Base-by-base conservation (phyloP, 768 basidiomycete genomes). In the Tephrocybe sp. region DNA sequence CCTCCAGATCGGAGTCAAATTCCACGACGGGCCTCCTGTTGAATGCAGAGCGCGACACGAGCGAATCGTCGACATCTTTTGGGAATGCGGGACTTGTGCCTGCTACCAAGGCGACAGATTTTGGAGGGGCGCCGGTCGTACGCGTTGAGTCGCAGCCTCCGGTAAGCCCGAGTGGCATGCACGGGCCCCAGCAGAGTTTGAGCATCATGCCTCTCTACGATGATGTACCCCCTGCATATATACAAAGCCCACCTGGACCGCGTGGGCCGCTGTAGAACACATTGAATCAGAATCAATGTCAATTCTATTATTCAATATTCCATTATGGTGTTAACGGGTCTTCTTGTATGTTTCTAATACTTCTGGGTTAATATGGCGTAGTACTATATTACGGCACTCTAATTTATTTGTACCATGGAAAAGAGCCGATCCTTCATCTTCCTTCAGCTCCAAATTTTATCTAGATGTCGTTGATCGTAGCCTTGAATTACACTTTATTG, bases 221-320 rank as follows among this genome's bases (percentile, higher is more conserved):
- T n/a, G 51, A 52, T 38, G 26, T n/a, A 1, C 51, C 51, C 15
- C 51, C 51, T 1, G 51, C 51, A 1, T 53, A 53, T n/a, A 14
- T 24, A 17, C 45, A 41, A 24, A 47, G 38, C 15, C 38, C 36
- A 15, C 39, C 51, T 18, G n/a, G 2, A 10, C 38, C 47, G 9
- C 34, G 9, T 26, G 15, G 36, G 3, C 36, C 38, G 7, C 10
- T 37, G 7, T 14, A 36, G 21, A 21, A 34, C 24, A 25, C 18
- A 20, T 41, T 21, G 33, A 9, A 9, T 34, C 33, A 15, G 37
- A 39, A 39, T 20, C 10, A 34, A 10, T n/a, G 33, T n/a, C 33
- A 10, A 34, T n/a, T 34, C n/a, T 34, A 34, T 34, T 34, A 34
- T 34, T n/a, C 33, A n/a, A 10, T 34, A 34, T n/a, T n/a, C n/a